phyloP scores from a whole-genome alignment of 2,329 filamentous ascomycete species.

The Scolecobasidium constrictum region DNA sequence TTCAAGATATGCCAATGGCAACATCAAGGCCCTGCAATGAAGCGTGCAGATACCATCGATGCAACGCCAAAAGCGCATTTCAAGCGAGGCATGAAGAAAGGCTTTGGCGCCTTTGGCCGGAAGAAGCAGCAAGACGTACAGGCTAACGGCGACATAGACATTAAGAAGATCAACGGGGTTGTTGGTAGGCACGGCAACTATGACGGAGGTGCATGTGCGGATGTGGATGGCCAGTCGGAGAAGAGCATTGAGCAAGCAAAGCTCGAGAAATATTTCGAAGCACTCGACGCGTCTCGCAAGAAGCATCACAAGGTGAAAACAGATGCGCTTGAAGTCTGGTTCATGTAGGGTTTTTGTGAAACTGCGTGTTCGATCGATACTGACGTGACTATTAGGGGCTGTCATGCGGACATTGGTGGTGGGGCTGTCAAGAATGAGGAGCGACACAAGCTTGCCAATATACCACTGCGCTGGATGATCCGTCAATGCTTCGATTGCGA shows the following conservation, averaged over 20 bases:
- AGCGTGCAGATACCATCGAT: slow-evolving; percentile 9
- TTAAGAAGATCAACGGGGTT: neutral
- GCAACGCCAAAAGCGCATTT: slow-evolving; percentile 10
- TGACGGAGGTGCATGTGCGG: neutral
- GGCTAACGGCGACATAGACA: slow-evolving; percentile 5
- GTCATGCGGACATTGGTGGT: slow-evolving; percentile 34
- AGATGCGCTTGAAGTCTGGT: slow-evolving; percentile 30
- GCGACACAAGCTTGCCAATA: slow-evolving; percentile 33
- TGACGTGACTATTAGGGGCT: too few relatives aligned
- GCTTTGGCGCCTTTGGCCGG: neutral
- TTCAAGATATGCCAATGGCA: slow-evolving; percentile 32
- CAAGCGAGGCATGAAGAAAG: slow-evolving; percentile 4
- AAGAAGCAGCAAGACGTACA: neutral
- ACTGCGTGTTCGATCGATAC: too few relatives aligned
- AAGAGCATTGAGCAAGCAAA: slow-evolving; percentile 11
- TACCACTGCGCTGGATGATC: slow-evolving; percentile 38
- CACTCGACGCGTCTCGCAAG: slow-evolving; percentile 13
- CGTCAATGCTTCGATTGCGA: slow-evolving; percentile 36
- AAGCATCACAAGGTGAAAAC: slow-evolving; percentile 16
- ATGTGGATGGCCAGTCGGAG: neutral
- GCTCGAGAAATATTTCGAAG: slow-evolving; percentile 13
- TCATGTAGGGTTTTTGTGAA: slow-evolving; percentile 18
- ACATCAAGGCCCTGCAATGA: slow-evolving; percentile 17
- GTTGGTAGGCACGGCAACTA: neutral
- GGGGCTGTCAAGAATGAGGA: slow-evolving; percentile 31